Conservation (phyloP, 768 basidiomycete genomes). For the Heimioporus sp. region DNA sequence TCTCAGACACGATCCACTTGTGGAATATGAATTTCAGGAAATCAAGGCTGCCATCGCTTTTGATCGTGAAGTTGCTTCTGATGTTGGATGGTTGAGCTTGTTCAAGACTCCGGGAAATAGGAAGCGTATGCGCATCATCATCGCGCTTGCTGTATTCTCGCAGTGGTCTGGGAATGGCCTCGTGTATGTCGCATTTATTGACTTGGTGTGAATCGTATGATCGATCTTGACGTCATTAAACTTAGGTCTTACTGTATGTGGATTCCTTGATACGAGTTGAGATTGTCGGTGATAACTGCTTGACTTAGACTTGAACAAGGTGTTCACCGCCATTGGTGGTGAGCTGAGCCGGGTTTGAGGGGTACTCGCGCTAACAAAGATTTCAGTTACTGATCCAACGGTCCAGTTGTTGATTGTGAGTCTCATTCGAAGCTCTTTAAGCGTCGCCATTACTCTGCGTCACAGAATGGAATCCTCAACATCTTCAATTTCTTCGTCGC, state of each 20-base stretch:
- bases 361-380: too few relatives aligned
- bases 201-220: too few relatives aligned
- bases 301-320: too few relatives aligned
- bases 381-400: background rate
- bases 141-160: conserved; percentile 59
- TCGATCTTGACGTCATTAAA: too few relatives aligned
- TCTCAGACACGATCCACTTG: conserved; percentile 33
- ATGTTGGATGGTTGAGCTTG: conserved; percentile 45
- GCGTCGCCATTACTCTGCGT: too few relatives aligned
- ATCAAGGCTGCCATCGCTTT: conserved; percentile 57
- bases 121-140: conserved; percentile 52
- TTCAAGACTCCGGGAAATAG: conserved; percentile 52
- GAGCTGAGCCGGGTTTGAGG: too few relatives aligned
- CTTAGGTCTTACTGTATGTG: too few relatives aligned
- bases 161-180: conserved; percentile 59
- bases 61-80: conserved; percentile 38
- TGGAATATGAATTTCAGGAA: conserved; percentile 61
- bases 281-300: too few relatives aligned
- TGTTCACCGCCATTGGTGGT: too few relatives aligned
- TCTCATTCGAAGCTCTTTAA: too few relatives aligned
- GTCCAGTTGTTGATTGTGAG: conserved; percentile 41
- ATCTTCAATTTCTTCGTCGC: conserved; percentile 57
- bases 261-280: too few relatives aligned
- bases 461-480: conserved; percentile 51
- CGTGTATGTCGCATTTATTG: conserved; percentile 23